phyloP scores from a whole-genome alignment of 495 filamentous ascomycete species.

The Sordaria brevicollis region DNA sequence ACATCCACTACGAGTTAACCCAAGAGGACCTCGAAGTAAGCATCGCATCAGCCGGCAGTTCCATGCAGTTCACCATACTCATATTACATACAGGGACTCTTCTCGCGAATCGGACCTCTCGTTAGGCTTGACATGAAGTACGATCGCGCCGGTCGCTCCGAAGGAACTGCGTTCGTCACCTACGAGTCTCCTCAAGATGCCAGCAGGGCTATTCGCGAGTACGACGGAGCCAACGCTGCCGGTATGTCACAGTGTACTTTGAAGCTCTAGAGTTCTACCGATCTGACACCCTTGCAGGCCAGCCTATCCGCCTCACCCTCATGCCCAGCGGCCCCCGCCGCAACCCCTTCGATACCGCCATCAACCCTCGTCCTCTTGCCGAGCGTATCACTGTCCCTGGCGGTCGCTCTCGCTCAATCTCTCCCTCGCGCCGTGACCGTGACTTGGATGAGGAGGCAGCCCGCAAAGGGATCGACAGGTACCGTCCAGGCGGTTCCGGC shows the following conservation, averaged over 20 bases:
- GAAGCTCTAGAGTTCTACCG: background rate
- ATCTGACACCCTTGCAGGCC: slow-evolving; percentile 33
- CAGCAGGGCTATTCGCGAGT: slow-evolving; percentile 63
- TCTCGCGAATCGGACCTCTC: slow-evolving; percentile 66
- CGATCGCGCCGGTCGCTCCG: slow-evolving; percentile 83
- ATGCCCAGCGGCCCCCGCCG: slow-evolving; percentile 42
- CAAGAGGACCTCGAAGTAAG: slow-evolving; percentile 75
- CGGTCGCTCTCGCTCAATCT: slow-evolving; percentile 37
- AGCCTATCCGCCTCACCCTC: slow-evolving; percentile 74
- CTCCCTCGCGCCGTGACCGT: slow-evolving; percentile 42
- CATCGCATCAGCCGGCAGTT: background rate
- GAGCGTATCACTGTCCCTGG: slow-evolving; percentile 58
- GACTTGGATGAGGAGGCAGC: slow-evolving; percentile 17
- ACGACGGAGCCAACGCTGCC: slow-evolving; percentile 84
- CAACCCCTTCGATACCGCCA: slow-evolving; percentile 50
- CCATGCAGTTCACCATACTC: background rate
- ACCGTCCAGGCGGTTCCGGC: slow-evolving; percentile 7
- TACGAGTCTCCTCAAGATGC: slow-evolving; percentile 64
- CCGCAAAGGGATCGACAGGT: slow-evolving; percentile 24
- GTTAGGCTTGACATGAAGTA: slow-evolving; percentile 62
- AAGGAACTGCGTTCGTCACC: slow-evolving; percentile 77
- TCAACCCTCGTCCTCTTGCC: slow-evolving; percentile 53
- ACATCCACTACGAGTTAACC: slow-evolving; percentile 87
- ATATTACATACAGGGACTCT: slow-evolving; percentile 56
- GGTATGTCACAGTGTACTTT: slow-evolving; percentile 29